These are phyloP conservation scores for Eutrema heterophyllum DNA, from an alignment of 345 rosid species.

Conservation along the genomic window DNA sequence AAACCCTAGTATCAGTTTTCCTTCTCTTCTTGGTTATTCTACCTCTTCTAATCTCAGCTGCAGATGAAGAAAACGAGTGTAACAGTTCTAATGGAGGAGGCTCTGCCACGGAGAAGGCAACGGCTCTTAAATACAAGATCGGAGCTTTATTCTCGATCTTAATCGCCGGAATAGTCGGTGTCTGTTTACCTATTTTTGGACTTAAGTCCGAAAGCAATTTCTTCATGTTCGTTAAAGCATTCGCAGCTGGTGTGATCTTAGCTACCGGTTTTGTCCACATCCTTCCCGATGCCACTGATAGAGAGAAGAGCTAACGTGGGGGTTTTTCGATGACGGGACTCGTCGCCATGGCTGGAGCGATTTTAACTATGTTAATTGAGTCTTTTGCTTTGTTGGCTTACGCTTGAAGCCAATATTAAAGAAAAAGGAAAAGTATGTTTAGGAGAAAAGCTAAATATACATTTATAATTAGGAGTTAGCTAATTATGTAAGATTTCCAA, in stretches of 20 bases:
- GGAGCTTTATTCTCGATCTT: slow-evolving; percentile 49
- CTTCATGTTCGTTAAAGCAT: slow-evolving; percentile 60
- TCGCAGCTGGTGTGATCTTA: slow-evolving; percentile 62
- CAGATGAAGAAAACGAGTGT: slow-evolving; percentile 21
- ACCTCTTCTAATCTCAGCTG: slow-evolving; percentile 18
- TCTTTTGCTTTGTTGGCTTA: too few relatives aligned
- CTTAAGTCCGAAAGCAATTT: slow-evolving; percentile 47
- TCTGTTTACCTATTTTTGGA: slow-evolving; percentile 46
- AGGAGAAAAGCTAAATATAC: too few relatives aligned
- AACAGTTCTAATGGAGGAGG: slow-evolving; percentile 3
- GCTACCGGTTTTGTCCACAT: slow-evolving; percentile 64
- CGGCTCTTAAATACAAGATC: slow-evolving; percentile 38
- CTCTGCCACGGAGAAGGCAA: slow-evolving; percentile 9
- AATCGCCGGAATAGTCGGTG: slow-evolving; percentile 49
- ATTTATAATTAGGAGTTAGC: too few relatives aligned
- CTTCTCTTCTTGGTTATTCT: background rate
- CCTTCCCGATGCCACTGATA: slow-evolving; percentile 53
- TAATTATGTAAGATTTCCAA: too few relatives aligned
- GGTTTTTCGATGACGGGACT: slow-evolving; percentile 56
- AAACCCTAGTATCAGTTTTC: background rate
- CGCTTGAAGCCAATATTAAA: too few relatives aligned
- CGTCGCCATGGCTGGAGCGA: slow-evolving; percentile 53
- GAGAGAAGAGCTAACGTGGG: slow-evolving; percentile 40
- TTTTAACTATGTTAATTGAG: slow-evolving; percentile 53
- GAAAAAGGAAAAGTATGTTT: too few relatives aligned